phyloP scores from a whole-genome alignment of 2,329 filamentous ascomycete species.

The Microsporum audouinii region DNA sequence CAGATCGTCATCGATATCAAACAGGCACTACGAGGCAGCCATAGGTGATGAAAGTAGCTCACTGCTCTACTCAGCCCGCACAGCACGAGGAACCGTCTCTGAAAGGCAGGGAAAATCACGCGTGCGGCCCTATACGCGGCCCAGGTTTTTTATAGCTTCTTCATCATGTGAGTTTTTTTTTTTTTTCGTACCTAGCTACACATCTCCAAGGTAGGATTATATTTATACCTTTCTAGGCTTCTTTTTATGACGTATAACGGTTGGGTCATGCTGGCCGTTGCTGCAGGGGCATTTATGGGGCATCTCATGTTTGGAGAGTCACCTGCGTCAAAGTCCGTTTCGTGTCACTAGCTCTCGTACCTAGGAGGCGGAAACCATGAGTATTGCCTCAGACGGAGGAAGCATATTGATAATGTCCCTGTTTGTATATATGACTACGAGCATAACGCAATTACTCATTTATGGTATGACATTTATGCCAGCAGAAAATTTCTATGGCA shows the following conservation, averaged over 20 bases:
- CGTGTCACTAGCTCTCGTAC: conserved; percentile 59
- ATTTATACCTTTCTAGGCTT: conserved; percentile 51
- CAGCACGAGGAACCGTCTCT: conserved; percentile 43
- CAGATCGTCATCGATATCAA: neutral
- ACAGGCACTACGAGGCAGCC: neutral
- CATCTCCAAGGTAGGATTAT: neutral
- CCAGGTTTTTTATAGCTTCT: conserved; percentile 97
- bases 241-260: conserved; percentile 99
- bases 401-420: neutral
- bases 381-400: neutral
- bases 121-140: conserved; percentile 78
- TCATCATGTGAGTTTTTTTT: conserved; percentile 74
- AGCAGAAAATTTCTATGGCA: conserved; percentile 23
- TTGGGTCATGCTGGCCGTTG: conserved; percentile 89
- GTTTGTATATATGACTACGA: neutral
- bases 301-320: conserved; percentile 70
- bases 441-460: neutral
- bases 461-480: neutral
- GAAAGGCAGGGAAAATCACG: conserved; percentile 59
- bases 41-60: conserved; percentile 46
- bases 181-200: neutral
- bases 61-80: conserved; percentile 64
- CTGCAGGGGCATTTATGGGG: conserved; percentile 76
- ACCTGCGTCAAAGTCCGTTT: conserved; percentile 68
- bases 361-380: neutral